Evolutionary conservation across 1,139 yeast genomes (phyloP).

Genomic region (Nakaseomyces sp.): DNA sequence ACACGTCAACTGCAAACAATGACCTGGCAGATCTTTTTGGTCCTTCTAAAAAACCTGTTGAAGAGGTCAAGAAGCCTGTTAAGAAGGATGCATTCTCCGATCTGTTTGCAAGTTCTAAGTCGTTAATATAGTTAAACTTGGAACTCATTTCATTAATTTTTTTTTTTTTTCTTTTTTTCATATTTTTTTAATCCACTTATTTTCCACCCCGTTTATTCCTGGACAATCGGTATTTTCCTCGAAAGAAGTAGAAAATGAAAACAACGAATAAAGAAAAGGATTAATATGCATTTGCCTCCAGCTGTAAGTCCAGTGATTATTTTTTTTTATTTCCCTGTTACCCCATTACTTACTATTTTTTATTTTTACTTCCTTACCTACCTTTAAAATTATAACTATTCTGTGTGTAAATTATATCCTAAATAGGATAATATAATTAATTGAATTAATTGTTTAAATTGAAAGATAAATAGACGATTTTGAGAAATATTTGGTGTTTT

Average conservation of each 20-base stretch:
- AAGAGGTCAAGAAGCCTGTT: conserved; percentile 6
- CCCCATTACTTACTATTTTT: background rate
- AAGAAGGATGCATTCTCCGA: conserved; percentile 30
- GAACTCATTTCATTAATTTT: background rate
- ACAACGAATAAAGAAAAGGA: too few relatives aligned
- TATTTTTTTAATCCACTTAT: too few relatives aligned
- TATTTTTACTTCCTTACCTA: background rate
- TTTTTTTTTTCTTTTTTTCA: background rate
- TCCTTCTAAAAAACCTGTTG: conserved; percentile 2
- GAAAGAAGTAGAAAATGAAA: too few relatives aligned
- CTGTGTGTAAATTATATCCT: background rate
- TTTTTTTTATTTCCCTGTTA: background rate
- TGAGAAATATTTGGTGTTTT: too few relatives aligned
- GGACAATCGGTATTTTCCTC: too few relatives aligned
- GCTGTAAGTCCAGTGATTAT: too few relatives aligned
- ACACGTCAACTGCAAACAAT: conserved; percentile 9
- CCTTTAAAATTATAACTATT: too few relatives aligned
- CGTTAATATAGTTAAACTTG: conserved; percentile 18
- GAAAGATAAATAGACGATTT: too few relatives aligned
- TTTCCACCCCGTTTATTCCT: too few relatives aligned
- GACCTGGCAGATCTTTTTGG: conserved; percentile 12
- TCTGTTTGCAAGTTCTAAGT: conserved; percentile 28
- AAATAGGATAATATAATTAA: background rate
- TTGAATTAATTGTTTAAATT: too few relatives aligned
- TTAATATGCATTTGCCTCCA: too few relatives aligned